Percentiles rank a stretch among this genome's conserved stretches.
Evolutionary conservation across 139 green algal species (phyloP).

Genomic region (Trebouxia sp.): DNA sequence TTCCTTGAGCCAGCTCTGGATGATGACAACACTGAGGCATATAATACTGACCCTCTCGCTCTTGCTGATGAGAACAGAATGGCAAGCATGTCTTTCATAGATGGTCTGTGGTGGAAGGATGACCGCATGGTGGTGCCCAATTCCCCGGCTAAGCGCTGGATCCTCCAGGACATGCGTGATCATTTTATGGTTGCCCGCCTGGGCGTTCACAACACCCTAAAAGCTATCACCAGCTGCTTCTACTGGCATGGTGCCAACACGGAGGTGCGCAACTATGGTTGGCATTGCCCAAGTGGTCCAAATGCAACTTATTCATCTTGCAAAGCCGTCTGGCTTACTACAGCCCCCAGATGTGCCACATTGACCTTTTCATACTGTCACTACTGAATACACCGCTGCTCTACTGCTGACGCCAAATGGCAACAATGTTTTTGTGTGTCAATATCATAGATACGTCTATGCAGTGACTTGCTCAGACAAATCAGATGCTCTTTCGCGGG

Average conservation of each 20-base stretch:
- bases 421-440: background rate
- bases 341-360: background rate
- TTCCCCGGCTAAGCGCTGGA: background rate
- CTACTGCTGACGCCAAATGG: background rate
- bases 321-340: background rate
- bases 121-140: background rate
- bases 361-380: background rate
- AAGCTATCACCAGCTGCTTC: background rate
- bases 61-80: background rate
- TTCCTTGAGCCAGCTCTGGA: background rate
- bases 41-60: constrained; percentile 1
- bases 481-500: no score
- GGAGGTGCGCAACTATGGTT: background rate
- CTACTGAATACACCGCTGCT: background rate
- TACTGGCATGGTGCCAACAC: background rate
- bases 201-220: background rate
- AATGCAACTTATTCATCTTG: background rate
- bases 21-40: background rate
- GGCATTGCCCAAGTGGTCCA: background rate
- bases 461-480: no score
- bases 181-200: background rate
- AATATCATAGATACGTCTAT: no score
- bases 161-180: background rate
- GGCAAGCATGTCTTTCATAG: background rate
- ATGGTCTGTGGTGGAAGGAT: background rate